Evolutionary conservation across 257 asterid genomes (phyloP), one percentile per base, ranked within the genome.

Genomic region (Dorcoceras hygrometricum): DNA sequence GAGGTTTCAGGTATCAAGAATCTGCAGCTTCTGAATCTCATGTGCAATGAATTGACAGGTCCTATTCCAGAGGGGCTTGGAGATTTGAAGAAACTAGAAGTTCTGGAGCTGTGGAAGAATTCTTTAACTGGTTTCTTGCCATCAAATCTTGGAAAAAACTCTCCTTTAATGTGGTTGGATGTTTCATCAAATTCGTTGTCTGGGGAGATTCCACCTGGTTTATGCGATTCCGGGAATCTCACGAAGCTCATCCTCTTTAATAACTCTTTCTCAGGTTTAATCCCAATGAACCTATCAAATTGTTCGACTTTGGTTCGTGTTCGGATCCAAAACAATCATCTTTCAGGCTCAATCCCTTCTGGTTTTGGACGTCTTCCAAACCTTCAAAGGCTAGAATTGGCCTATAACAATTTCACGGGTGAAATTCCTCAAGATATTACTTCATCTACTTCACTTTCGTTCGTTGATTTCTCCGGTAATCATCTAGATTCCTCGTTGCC

Each of bases 181-280:
- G 95, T 88, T 18, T 90, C 97, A 1, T 75, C 95, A n/a, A 90
- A 90, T 59, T 66, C 66, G 23, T 46, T 90, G 22, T 71, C 84
- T 2, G 96, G 95, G 50, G 84, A 84, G 72, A 76, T 90, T 58
- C 97, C 97, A 7, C 62, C 80, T 55, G 81, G 86, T 24, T 43
- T 90, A 66, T 86, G 94, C 48, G 77, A 71, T 14, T 68, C 75
- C 20, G 87, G 89, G 43, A 84, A 82, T 56, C 87, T 90, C 69
- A 90, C 89, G 20, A 87, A 87, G 51, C 91, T 90, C 75, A 87
- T 90, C 7, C 90, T 90, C 18, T 86, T 87, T 74, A 84, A 88
- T 59, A 90, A 88, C 85, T 84, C 87, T 16, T 81, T 90, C 71
- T 74, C 95, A 1, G 96, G 96, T 51, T 66, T 79, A 2, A 82